Evolutionary conservation across 2,329 filamentous ascomycete genomes (phyloP).

Genomic region (Epichloe scottii): DNA sequence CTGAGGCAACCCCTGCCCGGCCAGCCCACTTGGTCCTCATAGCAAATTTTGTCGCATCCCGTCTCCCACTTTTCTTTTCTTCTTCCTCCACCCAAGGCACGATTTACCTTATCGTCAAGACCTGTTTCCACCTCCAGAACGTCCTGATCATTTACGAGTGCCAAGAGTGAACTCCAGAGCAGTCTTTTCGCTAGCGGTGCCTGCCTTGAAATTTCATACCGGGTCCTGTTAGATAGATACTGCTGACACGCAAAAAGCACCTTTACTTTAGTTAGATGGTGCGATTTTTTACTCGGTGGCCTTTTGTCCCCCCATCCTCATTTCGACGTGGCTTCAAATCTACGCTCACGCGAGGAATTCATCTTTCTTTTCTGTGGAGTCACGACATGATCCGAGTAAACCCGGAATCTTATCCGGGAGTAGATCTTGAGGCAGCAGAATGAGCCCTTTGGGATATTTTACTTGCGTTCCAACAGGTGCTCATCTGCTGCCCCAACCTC

Average conservation of each 20-base stretch:
- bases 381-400: neutral
- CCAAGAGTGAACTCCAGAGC: slow-evolving; percentile 60
- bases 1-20: slow-evolving; percentile 14
- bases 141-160: slow-evolving; percentile 86
- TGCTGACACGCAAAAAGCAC: slow-evolving; percentile 51
- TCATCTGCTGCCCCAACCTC: neutral
- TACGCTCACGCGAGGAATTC: neutral
- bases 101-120: slow-evolving; percentile 92
- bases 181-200: slow-evolving; percentile 98
- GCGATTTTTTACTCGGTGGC: neutral
- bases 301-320: neutral
- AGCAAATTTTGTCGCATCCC: slow-evolving; percentile 9
- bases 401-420: neutral
- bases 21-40: neutral
- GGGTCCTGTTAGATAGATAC: slow-evolving; percentile 95
- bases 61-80: slow-evolving; percentile 15
- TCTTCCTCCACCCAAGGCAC: slow-evolving; percentile 46
- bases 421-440: neutral
- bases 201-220: slow-evolving; percentile 53
- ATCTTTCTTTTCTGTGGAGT: neutral
- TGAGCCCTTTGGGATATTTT: too few species aligned
- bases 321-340: neutral
- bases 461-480: neutral
- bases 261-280: neutral
- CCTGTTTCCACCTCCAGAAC: slow-evolving; percentile 52